phyloP scores from a whole-genome alignment of 2,329 filamentous ascomycete species.

The Alternaria alternata region DNA sequence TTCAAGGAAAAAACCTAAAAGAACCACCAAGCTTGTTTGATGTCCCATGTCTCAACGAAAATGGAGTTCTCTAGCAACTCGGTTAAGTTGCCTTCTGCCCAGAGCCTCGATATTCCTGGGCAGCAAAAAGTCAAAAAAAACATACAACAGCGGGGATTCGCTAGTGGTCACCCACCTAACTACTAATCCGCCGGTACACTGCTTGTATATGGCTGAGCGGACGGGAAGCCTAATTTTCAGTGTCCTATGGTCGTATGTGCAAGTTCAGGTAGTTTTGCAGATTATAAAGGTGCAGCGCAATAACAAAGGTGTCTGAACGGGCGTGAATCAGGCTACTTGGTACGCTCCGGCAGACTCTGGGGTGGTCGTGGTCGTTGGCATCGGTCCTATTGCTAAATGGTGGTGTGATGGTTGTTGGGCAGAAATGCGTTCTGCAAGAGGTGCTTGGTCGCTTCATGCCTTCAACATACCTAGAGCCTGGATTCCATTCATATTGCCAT shows the following conservation, averaged over 20 bases:
- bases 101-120: neutral
- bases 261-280: no score
- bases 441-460: neutral
- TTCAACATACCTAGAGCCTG: neutral
- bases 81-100: neutral
- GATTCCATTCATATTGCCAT: neutral
- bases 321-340: no score
- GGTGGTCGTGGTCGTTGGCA: neutral
- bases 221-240: neutral
- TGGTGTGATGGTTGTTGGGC: neutral
- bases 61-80: neutral
- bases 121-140: neutral
- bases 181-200: neutral
- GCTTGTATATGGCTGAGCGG: neutral
- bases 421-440: neutral
- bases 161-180: neutral
- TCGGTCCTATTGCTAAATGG: neutral
- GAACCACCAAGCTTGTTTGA: neutral
- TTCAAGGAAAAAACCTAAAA: neutral
- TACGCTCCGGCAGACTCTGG: neutral
- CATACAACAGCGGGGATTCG: neutral
- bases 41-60: neutral
- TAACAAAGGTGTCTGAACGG: neutral
- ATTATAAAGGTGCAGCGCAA: accelerated
- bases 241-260: neutral